Conservation (phyloP, 306 rosid species). For the Alnus glutinosa region DNA sequence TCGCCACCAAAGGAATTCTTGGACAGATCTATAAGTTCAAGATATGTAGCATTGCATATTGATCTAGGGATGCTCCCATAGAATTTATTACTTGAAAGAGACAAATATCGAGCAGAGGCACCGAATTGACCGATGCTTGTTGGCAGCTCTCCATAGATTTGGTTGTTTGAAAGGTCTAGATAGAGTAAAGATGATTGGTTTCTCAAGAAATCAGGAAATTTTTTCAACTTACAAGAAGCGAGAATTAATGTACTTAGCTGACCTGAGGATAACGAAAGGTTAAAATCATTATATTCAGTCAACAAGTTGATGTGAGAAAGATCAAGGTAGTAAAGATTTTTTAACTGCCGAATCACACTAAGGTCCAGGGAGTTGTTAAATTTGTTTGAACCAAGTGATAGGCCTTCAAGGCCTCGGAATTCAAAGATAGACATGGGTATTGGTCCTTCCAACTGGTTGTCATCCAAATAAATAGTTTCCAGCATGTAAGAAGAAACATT, state of each 20-base stretch:
- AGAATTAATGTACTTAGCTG: no score
- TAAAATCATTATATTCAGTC: no score
- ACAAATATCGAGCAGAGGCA: no score
- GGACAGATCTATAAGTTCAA: slow-evolving; percentile 41
- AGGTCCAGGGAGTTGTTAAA: slow-evolving; percentile 13
- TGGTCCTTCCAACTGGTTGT: slow-evolving; percentile 17
- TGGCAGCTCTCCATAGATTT: no score
- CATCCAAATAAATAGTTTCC: not conserved
- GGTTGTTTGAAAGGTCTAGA: no score
- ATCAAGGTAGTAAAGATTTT: no score
- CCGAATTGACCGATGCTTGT: not conserved
- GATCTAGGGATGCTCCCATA: slow-evolving; percentile 29
- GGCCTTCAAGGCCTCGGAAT: not conserved
- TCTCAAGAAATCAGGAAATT: slow-evolving; percentile 37
- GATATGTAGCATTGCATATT: slow-evolving; percentile 25
- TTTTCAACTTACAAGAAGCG: slow-evolving; percentile 12
- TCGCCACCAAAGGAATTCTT: slow-evolving; percentile 13
- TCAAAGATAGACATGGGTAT: slow-evolving; percentile 7
- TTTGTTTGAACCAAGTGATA: slow-evolving; percentile 27
- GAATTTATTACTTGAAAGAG: not conserved
- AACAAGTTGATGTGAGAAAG: no score
- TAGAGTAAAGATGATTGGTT: no score
- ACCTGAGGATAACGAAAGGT: no score
- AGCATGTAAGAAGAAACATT: no score
- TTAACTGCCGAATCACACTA: no score